phyloP scores from a whole-genome alignment of 345 rosid species.

The Litchi chinensis region DNA sequence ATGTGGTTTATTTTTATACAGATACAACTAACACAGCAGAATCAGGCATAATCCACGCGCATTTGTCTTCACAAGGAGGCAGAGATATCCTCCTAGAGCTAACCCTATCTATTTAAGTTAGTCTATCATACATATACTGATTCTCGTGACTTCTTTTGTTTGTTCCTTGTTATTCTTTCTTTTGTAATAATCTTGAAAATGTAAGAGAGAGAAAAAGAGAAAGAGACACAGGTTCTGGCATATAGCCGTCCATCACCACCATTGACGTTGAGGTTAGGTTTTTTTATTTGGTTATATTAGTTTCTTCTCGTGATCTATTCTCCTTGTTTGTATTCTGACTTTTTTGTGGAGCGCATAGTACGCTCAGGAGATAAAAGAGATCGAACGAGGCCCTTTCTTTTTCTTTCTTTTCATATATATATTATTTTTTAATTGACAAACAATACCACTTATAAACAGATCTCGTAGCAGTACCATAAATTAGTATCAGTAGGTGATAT shows the following conservation, averaged over 20 bases:
- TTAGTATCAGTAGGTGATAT: too few relatives aligned
- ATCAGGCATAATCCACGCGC: not conserved
- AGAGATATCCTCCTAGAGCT: not conserved
- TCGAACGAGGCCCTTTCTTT: too few relatives aligned
- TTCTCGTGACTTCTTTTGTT: slow-evolving; percentile 21
- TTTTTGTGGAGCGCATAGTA: not conserved
- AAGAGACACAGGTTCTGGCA: not conserved
- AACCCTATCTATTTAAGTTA: too few relatives aligned
- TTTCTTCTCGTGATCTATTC: slow-evolving; percentile 15
- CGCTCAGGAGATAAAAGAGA: not conserved
- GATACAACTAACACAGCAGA: not conserved
- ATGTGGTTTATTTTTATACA: not conserved
- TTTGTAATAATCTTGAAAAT: slow-evolving; percentile 13
- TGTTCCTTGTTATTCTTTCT: not conserved
- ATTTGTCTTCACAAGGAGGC: not conserved
- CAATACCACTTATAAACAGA: too few relatives aligned
- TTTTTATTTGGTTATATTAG: not conserved
- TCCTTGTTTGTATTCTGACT: not conserved
- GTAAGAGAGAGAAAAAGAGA: not conserved
- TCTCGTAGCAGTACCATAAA: too few relatives aligned
- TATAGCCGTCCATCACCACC: slow-evolving; percentile 16
- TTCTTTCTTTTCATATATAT: too few relatives aligned
- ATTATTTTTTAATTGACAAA: too few relatives aligned
- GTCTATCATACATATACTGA: not conserved
- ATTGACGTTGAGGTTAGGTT: slow-evolving; percentile 2